A percentile compares a stretch with the other conserved stretches of the same genome.
Conservation (phyloP, 2,329 filamentous ascomycete genomes). For the Colletotrichum eremochloae region DNA sequence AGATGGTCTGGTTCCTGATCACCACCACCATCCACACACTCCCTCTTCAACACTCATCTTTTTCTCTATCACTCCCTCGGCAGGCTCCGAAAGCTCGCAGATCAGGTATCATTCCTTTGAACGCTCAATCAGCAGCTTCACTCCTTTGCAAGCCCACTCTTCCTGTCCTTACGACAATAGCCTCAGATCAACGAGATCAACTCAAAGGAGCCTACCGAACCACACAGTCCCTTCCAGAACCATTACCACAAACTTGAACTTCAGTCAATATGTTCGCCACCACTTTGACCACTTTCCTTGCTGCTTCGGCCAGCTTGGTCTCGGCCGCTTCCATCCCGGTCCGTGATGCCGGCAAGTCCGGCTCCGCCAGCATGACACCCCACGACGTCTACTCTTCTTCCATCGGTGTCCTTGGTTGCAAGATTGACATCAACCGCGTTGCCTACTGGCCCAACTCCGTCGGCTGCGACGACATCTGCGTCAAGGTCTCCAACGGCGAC, state of each 20-base stretch:
- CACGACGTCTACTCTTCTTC: slow-evolving; percentile 70
- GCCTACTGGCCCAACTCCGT: slow-evolving; percentile 70
- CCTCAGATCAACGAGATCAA: slow-evolving; percentile 12
- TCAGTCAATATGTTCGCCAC: slow-evolving; percentile 45
- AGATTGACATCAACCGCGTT: slow-evolving; percentile 71
- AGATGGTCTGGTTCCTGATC: slow-evolving; percentile 1
- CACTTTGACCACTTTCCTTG: slow-evolving; percentile 50
- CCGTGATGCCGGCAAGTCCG: slow-evolving; percentile 42
- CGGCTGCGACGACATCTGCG: slow-evolving; percentile 69
- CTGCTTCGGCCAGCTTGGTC: slow-evolving; percentile 47
- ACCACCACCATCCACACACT: slow-evolving; percentile 39
- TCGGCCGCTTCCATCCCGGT: slow-evolving; percentile 47
- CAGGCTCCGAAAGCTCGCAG: slow-evolving; percentile 39
- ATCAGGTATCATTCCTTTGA: slow-evolving; percentile 39
- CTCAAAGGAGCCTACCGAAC: slow-evolving; percentile 9
- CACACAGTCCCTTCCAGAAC: slow-evolving; percentile 15
- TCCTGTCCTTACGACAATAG: slow-evolving; percentile 27
- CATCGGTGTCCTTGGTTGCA: slow-evolving; percentile 71
- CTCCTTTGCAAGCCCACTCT: slow-evolving; percentile 36
- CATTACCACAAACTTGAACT: slow-evolving; percentile 11
- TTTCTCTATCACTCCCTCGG: slow-evolving; percentile 36
- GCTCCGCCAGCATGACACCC: slow-evolving; percentile 60
- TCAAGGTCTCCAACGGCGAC: slow-evolving; percentile 63
- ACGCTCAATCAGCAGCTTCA: slow-evolving; percentile 32
- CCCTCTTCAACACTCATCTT: slow-evolving; percentile 14